phyloP scores from a whole-genome alignment of 2,329 filamentous ascomycete species.

The Stagonosporopsis rhizophila region DNA sequence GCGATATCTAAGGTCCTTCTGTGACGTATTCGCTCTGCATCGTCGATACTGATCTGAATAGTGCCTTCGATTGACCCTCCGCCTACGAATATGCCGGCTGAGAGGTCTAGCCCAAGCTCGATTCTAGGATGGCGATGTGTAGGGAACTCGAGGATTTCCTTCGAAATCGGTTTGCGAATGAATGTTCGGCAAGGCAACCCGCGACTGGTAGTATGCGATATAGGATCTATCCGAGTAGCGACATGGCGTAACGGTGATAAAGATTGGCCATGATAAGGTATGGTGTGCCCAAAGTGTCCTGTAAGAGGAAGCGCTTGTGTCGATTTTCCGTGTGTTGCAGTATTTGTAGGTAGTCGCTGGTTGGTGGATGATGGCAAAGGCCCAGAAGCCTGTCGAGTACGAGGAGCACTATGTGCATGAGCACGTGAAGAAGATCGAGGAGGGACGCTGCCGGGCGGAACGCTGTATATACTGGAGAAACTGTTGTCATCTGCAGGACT shows the following conservation, averaged over 20 bases:
- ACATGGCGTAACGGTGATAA: slow-evolving; percentile 51
- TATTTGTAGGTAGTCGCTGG: slow-evolving; percentile 24
- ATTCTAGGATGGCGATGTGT: slow-evolving; percentile 58
- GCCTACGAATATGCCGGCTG: slow-evolving; percentile 62
- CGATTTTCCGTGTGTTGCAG: slow-evolving; percentile 26
- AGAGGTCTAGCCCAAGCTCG: slow-evolving; percentile 57
- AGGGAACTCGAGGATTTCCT: slow-evolving; percentile 59
- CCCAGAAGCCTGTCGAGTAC: slow-evolving; percentile 26
- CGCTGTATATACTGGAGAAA: slow-evolving; percentile 54
- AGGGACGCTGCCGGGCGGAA: slow-evolving; percentile 55
- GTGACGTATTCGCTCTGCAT: slow-evolving; percentile 54
- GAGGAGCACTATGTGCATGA: slow-evolving; percentile 36
- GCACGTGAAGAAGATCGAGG: slow-evolving; percentile 55
- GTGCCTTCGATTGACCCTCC: slow-evolving; percentile 62
- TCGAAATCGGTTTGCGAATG: slow-evolving; percentile 54
- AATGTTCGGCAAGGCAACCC: slow-evolving; percentile 58
- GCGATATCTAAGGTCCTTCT: slow-evolving; percentile 56
- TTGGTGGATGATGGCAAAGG: slow-evolving; percentile 25
- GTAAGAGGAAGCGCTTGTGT: slow-evolving; percentile 34
- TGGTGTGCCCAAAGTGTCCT: slow-evolving; percentile 45
- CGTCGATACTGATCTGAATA: slow-evolving; percentile 57
- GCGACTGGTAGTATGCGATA: slow-evolving; percentile 52
- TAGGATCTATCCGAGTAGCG: slow-evolving; percentile 50
- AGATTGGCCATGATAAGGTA: slow-evolving; percentile 54
- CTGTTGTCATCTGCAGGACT: slow-evolving; percentile 47